These are phyloP conservation scores for Phytophthora pistaciae DNA, from an alignment of 352 stramenopile species.

Conservation along the genomic window DNA sequence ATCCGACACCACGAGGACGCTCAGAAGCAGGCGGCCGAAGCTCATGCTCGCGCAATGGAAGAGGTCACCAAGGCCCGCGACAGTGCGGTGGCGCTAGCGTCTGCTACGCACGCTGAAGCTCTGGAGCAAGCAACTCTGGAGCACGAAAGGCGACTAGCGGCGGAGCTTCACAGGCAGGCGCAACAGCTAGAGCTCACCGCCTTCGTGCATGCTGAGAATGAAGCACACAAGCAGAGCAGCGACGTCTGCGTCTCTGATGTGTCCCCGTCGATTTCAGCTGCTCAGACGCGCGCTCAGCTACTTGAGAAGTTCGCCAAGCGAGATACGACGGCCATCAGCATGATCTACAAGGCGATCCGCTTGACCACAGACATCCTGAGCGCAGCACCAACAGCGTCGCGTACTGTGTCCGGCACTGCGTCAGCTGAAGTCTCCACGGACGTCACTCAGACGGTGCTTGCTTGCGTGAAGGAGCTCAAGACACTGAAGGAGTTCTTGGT, in stretches of 20 bases:
- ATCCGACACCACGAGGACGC: slow-evolving; percentile 19
- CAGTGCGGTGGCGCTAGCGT: slow-evolving; percentile 15
- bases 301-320: slow-evolving; percentile 67
- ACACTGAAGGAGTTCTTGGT: slow-evolving; percentile 73
- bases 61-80: slow-evolving; percentile 26
- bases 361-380: slow-evolving; percentile 76
- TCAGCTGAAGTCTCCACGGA: slow-evolving; percentile 58
- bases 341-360: slow-evolving; percentile 77
- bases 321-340: slow-evolving; percentile 63
- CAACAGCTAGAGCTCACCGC: slow-evolving; percentile 56
- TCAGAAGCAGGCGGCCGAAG: slow-evolving; percentile 18
- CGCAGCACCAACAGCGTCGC: slow-evolving; percentile 22
- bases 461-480: slow-evolving; percentile 80
- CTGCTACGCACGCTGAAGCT: slow-evolving; percentile 26
- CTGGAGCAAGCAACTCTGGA: slow-evolving; percentile 22
- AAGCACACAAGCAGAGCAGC: slow-evolving; percentile 13
- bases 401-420: not conserved
- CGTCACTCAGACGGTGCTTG: slow-evolving; percentile 65
- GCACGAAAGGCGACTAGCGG: slow-evolving; percentile 24
- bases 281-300: slow-evolving; percentile 39
- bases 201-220: slow-evolving; percentile 31
- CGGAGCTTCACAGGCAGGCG: slow-evolving; percentile 51
- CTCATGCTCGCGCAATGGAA: slow-evolving; percentile 17
- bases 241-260: slow-evolving; percentile 1
- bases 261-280: slow-evolving; percentile 10